Conservation (phyloP, 2,329 filamentous ascomycete species). For the Lasiodiplodia sp. region DNA sequence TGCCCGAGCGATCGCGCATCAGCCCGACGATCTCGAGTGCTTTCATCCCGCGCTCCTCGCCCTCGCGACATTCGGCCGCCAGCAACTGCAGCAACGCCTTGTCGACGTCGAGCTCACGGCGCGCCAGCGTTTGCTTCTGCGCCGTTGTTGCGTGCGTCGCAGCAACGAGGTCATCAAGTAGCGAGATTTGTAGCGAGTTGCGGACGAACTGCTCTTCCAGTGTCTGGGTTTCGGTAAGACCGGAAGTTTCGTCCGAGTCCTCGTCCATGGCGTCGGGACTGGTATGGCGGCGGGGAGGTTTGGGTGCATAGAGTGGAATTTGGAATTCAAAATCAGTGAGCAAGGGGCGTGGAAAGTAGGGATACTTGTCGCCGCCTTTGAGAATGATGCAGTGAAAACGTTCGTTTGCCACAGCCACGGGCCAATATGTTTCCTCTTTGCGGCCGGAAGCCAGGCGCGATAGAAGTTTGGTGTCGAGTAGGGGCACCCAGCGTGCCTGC, state of each 20-base stretch:
- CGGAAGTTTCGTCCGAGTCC: constrained; percentile 36
- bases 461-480: constrained; percentile 87
- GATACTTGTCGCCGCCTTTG: constrained; percentile 91
- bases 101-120: constrained; percentile 84
- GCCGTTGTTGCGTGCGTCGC: constrained; percentile 69
- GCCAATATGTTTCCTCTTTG: constrained; percentile 92
- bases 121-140: constrained; percentile 71
- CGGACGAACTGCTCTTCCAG: constrained; percentile 86
- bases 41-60: constrained; percentile 93
- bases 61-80: constrained; percentile 87
- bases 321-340: constrained; percentile 94
- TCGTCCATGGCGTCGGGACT: constrained; percentile 45
- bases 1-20: constrained; percentile 82
- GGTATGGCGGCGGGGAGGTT: constrained; percentile 48
- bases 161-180: constrained; percentile 77
- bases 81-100: constrained; percentile 89
- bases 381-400: constrained; percentile 99
- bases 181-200: constrained; percentile 72
- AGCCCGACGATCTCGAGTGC: constrained; percentile 88
- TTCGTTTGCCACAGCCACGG: constrained; percentile 87
- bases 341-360: constrained; percentile 88
- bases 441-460: constrained; percentile 82
- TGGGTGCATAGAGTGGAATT: constrained; percentile 71
- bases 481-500: constrained; percentile 87
- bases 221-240: constrained; percentile 60